phyloP scores from a whole-genome alignment of 2,329 filamentous ascomycete species.

The Ophiocordyceps camponoti-rufipedis region DNA sequence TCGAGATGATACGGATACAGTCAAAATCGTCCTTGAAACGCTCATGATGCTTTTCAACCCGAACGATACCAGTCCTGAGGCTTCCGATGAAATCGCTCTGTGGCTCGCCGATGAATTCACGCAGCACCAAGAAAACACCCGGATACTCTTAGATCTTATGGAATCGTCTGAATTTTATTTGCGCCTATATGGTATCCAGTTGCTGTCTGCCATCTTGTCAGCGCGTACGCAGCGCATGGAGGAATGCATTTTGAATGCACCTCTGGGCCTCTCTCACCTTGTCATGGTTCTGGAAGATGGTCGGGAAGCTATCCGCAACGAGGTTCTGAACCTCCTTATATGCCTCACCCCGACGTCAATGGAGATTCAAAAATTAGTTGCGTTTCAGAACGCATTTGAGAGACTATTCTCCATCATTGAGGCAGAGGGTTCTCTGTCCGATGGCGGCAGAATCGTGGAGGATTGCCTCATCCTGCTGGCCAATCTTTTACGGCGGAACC shows the following conservation, averaged over 20 bases:
- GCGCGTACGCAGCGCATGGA: conserved; percentile 83
- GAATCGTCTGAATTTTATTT: conserved; percentile 80
- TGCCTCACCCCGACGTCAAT: conserved; percentile 72
- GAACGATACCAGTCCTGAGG: conserved; percentile 61
- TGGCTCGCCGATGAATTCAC: conserved; percentile 98
- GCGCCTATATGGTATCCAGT: conserved; percentile 75
- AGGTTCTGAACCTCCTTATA: conserved; percentile 71
- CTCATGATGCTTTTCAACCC: conserved; percentile 77
- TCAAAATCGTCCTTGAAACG: conserved; percentile 89
- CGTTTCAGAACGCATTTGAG: conserved; percentile 88
- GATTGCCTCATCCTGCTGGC: conserved; percentile 83
- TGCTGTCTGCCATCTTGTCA: conserved; percentile 69
- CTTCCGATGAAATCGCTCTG: conserved; percentile 85
- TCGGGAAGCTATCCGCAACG: conserved; percentile 74
- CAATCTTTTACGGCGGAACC: conserved; percentile 72
- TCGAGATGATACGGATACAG: conserved; percentile 86
- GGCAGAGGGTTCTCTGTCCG: conserved; percentile 59
- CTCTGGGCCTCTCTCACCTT: conserved; percentile 70
- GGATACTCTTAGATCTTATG: conserved; percentile 72
- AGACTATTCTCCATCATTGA: conserved; percentile 68
- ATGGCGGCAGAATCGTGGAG: conserved; percentile 76
- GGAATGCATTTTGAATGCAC: conserved; percentile 81
- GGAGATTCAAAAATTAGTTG: conserved; percentile 87
- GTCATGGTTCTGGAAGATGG: conserved; percentile 71
- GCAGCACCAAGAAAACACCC: conserved; percentile 92